These are phyloP conservation scores for Solanum arcanum DNA, from an alignment of 257 asterid species.

Conservation along the genomic window DNA sequence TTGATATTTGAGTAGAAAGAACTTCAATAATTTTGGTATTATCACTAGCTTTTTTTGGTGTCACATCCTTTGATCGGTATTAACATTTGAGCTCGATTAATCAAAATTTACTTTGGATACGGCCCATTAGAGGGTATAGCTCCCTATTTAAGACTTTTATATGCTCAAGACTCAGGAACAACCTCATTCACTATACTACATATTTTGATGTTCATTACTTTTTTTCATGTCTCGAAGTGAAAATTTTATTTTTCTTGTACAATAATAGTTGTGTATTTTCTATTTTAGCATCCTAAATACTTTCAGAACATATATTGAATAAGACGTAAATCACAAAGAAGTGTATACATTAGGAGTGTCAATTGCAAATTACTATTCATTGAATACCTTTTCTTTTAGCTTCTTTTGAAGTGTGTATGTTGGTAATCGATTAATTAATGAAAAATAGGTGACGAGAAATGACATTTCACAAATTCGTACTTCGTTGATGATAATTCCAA, in stretches of 20 bases:
- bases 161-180: not conserved
- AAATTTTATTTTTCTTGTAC: not conserved
- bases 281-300: not conserved
- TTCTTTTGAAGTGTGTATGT: too few species aligned
- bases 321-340: not conserved
- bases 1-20: not conserved
- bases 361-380: not conserved
- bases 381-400: not conserved
- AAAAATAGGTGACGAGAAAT: not conserved
- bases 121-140: not conserved
- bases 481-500: too few species aligned
- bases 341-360: not conserved
- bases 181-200: too few species aligned
- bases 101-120: not conserved
- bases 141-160: not conserved
- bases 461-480: not conserved
- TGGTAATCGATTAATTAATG: not conserved
- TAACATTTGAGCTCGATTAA: not conserved
- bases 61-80: not conserved
- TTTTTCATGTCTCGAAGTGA: not conserved
- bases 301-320: not conserved
- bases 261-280: not conserved
- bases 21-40: not conserved
- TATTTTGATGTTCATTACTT: too few species aligned
- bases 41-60: not conserved